Percentiles rank a stretch among this genome's conserved stretches.
Evolutionary conservation across 208 protist species (phyloP).

Genomic region (Acanthamoeba sp.): DNA sequence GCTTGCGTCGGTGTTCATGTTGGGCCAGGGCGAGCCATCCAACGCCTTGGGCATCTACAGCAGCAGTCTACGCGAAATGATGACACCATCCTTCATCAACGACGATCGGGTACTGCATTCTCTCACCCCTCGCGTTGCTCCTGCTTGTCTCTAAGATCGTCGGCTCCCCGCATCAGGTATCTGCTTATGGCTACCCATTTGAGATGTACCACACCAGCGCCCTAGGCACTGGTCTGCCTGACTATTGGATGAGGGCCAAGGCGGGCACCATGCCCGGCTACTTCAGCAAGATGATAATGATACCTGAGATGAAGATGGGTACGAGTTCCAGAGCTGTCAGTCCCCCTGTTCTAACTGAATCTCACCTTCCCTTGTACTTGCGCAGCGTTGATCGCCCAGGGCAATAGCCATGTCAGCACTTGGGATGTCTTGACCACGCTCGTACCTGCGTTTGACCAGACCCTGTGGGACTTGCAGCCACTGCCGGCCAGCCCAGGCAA

Average conservation of each 20-base stretch:
- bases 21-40: not conserved
- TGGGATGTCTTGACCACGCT: not conserved
- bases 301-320: slow-evolving; percentile 49
- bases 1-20: slow-evolving; percentile 42
- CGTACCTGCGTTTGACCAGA: not conserved
- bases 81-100: slow-evolving; percentile 39
- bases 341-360: not conserved
- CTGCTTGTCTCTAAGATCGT: not conserved
- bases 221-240: not conserved
- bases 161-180: not conserved
- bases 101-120: not conserved
- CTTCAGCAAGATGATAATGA: not conserved
- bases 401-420: not conserved
- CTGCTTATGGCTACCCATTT: slow-evolving; percentile 17
- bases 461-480: slow-evolving; percentile 47
- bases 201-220: slow-evolving; percentile 67
- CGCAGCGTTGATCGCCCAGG: not conserved
- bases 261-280: slow-evolving; percentile 45
- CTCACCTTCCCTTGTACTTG: not conserved
- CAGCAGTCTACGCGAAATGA: slow-evolving; percentile 18
- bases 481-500: not conserved
- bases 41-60: slow-evolving; percentile 33
- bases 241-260: slow-evolving; percentile 48
- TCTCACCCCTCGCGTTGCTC: too few relatives aligned
- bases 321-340: not conserved